Evolutionary conservation across 768 basidiomycete genomes (phyloP).

Genomic region (Boletellus ananas): DNA sequence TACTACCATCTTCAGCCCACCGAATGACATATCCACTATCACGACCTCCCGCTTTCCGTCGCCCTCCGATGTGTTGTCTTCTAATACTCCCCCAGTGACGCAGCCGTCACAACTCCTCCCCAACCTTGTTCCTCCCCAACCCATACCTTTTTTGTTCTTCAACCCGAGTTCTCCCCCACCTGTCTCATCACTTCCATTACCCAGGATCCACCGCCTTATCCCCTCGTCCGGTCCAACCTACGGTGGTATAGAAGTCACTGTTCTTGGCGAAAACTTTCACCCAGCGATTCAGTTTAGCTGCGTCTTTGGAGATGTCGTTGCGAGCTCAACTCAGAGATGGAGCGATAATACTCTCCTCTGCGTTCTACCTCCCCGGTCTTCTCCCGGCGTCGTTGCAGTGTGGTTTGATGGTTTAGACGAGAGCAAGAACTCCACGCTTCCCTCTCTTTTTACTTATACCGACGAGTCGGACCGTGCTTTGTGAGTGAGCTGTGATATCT

Average conservation of each 20-base stretch:
- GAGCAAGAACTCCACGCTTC: conserved; percentile 48
- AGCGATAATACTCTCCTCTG: conserved; percentile 93
- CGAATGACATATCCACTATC: conserved; percentile 13
- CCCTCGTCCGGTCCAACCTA: conserved; percentile 82
- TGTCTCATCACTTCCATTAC: conserved; percentile 48
- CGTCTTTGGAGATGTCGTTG: conserved; percentile 78
- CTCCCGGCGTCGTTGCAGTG: conserved; percentile 84
- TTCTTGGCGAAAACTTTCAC: conserved; percentile 90
- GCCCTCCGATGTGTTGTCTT: conserved; percentile 17
- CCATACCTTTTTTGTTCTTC: conserved; percentile 62
- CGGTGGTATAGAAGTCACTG: conserved; percentile 92
- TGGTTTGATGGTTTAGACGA: conserved; percentile 79
- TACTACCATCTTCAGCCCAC: conserved; percentile 12
- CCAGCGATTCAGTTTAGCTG: conserved; percentile 67
- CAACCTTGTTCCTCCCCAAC: conserved; percentile 32
- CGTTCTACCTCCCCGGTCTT: conserved; percentile 75
- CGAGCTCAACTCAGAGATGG: conserved; percentile 87
- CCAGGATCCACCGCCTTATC: conserved; percentile 82
- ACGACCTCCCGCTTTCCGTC: conserved; percentile 16
- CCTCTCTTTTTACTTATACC: conserved; percentile 80
- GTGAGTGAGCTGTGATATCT: conserved; percentile 43
- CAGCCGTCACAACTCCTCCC: conserved; percentile 21
- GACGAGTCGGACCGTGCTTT: conserved; percentile 87
- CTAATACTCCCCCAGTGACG: conserved; percentile 9
- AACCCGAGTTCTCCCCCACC: conserved; percentile 47